Evolutionary conservation across 768 basidiomycete genomes (phyloP).

Genomic region (Boletus pseudo-olivaceus): DNA sequence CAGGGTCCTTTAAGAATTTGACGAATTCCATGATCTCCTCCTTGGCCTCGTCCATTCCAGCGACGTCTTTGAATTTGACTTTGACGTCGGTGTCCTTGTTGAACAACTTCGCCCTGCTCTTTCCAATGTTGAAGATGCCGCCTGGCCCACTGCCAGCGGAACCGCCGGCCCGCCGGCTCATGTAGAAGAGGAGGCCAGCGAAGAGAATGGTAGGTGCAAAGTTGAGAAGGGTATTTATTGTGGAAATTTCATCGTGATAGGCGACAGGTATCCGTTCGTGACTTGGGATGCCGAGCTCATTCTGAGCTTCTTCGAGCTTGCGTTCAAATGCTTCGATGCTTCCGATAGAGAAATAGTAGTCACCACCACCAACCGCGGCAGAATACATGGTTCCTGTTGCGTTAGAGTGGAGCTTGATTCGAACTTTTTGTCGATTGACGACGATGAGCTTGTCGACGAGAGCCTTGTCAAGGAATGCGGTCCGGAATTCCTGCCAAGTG

Average conservation of each 20-base stretch:
- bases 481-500: conserved; percentile 99
- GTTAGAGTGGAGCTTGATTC: conserved; percentile 90
- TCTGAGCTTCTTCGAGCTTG: conserved; percentile 90
- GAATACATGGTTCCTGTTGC: conserved; percentile 79
- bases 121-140: conserved; percentile 96
- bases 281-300: conserved; percentile 86
- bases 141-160: conserved; percentile 65
- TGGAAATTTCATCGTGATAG: conserved; percentile 92
- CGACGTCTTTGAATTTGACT: conserved; percentile 93
- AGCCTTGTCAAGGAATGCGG: conserved; percentile 94
- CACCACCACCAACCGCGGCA: conserved; percentile 47
- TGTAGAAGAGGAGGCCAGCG: conserved; percentile 85
- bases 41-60: conserved; percentile 99
- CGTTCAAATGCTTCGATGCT: conserved; percentile 96
- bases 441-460: conserved; percentile 92
- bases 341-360: conserved; percentile 95
- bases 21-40: conserved; percentile 99
- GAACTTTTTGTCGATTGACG: conserved; percentile 85
- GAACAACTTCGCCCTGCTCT: conserved; percentile 91
- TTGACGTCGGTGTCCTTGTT: conserved; percentile 96
- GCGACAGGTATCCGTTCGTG: conserved; percentile 95
- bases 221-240: conserved; percentile 75
- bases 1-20: conserved; percentile 95
- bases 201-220: conserved; percentile 95
- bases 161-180: conserved; percentile 67